Evolutionary conservation across 202 grass and related monocot genomes (phyloP).

Genomic region (Setaria italica): DNA sequence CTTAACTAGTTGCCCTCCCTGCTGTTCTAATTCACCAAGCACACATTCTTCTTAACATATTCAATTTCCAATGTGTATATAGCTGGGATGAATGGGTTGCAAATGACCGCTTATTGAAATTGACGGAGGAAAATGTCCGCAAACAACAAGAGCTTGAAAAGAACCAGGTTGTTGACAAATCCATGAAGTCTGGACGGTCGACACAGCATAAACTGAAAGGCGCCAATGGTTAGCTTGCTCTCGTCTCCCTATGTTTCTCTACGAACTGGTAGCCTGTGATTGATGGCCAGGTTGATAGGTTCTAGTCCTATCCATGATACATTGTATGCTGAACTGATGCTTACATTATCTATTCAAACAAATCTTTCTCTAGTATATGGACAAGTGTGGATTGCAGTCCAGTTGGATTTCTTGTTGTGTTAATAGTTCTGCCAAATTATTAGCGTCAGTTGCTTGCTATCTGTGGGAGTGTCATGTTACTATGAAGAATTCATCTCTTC

Average conservation of each 20-base stretch:
- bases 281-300: constrained; percentile 13
- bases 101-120: constrained; percentile 79
- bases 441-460: not conserved
- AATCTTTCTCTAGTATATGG: not conserved
- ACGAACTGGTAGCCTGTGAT: not conserved
- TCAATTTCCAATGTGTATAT: constrained; percentile 48
- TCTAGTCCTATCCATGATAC: constrained; percentile 4
- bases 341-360: constrained; percentile 15
- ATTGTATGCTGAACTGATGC: not conserved
- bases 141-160: constrained; percentile 88
- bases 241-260: not conserved
- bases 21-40: constrained; percentile 31
- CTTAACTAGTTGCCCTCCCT: constrained; percentile 29
- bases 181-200: constrained; percentile 67
- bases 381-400: constrained; percentile 2
- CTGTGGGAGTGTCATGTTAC: not conserved
- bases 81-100: constrained; percentile 98
- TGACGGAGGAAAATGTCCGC: constrained; percentile 70
- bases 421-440: constrained; percentile 14
- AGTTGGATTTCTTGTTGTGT: not conserved
- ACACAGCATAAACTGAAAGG: constrained; percentile 75
- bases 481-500: constrained; percentile 1
- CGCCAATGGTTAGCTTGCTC: constrained; percentile 50
- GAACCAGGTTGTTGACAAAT: constrained; percentile 73
- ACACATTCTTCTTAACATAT: constrained; percentile 42